phyloP scores from a whole-genome alignment of 2,329 filamentous ascomycete species.

The Tolypocladium paradoxum region DNA sequence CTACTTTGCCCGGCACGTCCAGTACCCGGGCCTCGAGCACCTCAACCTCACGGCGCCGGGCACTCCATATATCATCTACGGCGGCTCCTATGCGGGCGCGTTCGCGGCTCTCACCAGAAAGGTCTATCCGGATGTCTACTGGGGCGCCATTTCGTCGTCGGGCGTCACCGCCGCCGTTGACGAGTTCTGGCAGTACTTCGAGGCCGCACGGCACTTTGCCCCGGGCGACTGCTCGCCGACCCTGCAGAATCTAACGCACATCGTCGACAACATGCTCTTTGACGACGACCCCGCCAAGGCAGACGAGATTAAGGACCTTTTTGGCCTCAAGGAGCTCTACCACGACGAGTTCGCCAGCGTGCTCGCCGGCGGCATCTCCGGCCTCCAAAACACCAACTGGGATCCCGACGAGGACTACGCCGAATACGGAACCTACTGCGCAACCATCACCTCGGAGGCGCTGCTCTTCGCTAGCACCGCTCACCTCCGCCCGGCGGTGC shows the following conservation, averaged over 20 bases:
- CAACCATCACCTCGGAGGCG: constrained; percentile 28
- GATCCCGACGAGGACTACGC: constrained; percentile 33
- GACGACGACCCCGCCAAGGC: constrained; percentile 29
- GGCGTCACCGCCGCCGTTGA: constrained; percentile 69
- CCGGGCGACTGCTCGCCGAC: constrained; percentile 52
- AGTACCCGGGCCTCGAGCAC: constrained; percentile 59
- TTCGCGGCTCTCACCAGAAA: constrained; percentile 69
- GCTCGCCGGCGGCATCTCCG: constrained; percentile 28
- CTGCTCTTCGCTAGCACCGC: constrained; percentile 31
- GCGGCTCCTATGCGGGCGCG: constrained; percentile 73
- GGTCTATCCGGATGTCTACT: constrained; percentile 68
- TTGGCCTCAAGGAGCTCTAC: constrained; percentile 33
- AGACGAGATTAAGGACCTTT: constrained; percentile 32
- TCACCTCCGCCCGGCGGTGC: constrained; percentile 21
- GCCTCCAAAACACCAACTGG: constrained; percentile 42
- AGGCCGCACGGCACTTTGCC: constrained; percentile 37
- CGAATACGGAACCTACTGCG: constrained; percentile 36
- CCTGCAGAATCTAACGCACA: constrained; percentile 45
- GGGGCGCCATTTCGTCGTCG: constrained; percentile 68
- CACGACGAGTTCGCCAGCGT: constrained; percentile 37
- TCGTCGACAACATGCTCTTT: constrained; percentile 41
- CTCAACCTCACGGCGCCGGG: constrained; percentile 52
- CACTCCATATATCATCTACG: constrained; percentile 68
- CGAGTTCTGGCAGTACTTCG: constrained; percentile 59
- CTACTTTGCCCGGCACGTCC: constrained; percentile 66